Evolutionary conservation across 768 basidiomycete species (phyloP).

Genomic region (Hebeloma cylindrosporum): DNA sequence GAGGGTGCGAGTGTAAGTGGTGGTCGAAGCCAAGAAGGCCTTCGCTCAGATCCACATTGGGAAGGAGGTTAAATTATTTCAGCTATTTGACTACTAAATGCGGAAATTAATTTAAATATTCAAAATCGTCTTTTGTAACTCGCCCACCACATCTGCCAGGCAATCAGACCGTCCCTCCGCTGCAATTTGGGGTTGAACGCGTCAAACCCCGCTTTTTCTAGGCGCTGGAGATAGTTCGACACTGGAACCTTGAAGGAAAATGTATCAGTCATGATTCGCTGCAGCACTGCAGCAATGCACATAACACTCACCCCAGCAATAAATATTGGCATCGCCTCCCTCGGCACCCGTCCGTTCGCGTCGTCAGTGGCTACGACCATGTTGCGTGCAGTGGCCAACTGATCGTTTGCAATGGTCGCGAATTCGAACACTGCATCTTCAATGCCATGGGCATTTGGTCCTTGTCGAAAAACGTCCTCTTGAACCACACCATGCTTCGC

Average conservation of each 20-base stretch:
- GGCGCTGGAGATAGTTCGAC: constrained; percentile 56
- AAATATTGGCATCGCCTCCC: constrained; percentile 68
- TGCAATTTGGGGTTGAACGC: constrained; percentile 66
- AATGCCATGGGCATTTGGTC: constrained; percentile 55
- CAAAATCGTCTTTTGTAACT: constrained; percentile 40
- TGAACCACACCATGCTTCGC: constrained; percentile 75
- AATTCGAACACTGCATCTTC: constrained; percentile 83
- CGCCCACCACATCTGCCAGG: constrained; percentile 63
- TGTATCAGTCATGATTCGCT: constrained; percentile 22
- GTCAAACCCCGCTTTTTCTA: constrained; percentile 73
- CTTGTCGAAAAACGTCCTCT: constrained; percentile 72
- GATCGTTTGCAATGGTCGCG: constrained; percentile 78
- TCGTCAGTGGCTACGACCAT: constrained; percentile 55
- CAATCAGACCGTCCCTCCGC: constrained; percentile 71
- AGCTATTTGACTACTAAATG: constrained; percentile 37
- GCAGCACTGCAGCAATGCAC: constrained; percentile 19
- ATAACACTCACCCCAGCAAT: constrained; percentile 60
- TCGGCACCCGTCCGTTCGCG: constrained; percentile 51
- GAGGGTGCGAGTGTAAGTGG: constrained; percentile 21
- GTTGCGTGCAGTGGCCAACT: constrained; percentile 70
- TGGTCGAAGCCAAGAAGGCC: constrained; percentile 28
- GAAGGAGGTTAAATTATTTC: constrained; percentile 50
- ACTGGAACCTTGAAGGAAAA: constrained; percentile 58
- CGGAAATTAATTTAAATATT: constrained; percentile 28
- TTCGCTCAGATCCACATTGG: constrained; percentile 34